Base-by-base conservation (phyloP, 768 basidiomycete species). In the Strobilomyces dryophilus region DNA sequence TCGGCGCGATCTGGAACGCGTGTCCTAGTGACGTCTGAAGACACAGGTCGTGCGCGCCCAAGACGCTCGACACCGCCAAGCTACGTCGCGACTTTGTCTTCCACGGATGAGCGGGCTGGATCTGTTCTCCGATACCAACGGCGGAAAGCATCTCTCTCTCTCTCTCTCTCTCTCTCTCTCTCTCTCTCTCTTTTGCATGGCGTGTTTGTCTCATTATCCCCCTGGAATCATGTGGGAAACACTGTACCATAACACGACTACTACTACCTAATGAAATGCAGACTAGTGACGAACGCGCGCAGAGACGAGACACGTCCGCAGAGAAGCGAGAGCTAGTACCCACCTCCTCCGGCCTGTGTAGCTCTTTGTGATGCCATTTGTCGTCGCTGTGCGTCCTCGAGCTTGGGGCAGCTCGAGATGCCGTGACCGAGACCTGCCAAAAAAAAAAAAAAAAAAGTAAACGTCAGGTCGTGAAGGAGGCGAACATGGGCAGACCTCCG, bases 341-440 rank as follows among this genome's bases (percentile, higher is more conserved):
- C 77, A 51, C 72, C 72, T 15, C 79, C 90, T 45, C 82, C 85
- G 40, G 77, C 83, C 46, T 90, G 82, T 10, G 75, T 74, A 45
- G 79, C 79, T 40, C 92, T 75, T 63, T 95, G 92, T 21, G 89
- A 84, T 11, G 93, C 94, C 81, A 95, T 87, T 69, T 89, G 88
- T 62, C 97, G 74, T 47, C 95, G 77, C 65, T 97, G 92, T 0
- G 85, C 81, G 60, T 99, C 97, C 71, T 98, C 95, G 57, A 97
- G 75, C 71, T 98, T 99, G 18, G 97, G 97, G 65, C 97, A 99
- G 64, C 95, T 95, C 8, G 87, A 85, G 51, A 98, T 90, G 21
- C 83, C 85, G 62, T 99, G 97, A 17, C 95, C 97, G 52, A 99
- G 83, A 68, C 94, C 89, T 89, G 62, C 3, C 3, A 29, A 37